A percentile compares a stretch with the other conserved stretches of the same genome.
Conservation (phyloP, 2,329 filamentous ascomycete species). For the Pestalotiopsis sp. region DNA sequence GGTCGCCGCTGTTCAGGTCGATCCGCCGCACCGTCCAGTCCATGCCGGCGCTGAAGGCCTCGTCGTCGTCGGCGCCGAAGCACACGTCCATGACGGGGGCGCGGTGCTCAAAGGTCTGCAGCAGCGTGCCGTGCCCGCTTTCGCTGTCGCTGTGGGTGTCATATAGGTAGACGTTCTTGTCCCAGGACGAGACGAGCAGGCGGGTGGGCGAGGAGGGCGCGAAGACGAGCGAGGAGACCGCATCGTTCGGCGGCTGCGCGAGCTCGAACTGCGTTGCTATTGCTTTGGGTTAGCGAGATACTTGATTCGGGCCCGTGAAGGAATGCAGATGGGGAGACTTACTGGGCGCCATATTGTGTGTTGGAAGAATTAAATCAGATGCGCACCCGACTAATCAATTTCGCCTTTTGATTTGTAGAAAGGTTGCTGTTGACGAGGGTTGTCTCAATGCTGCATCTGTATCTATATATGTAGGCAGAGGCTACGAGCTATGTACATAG, state of each 20-base stretch:
- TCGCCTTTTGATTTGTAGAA: background rate
- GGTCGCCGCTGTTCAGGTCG: slow-evolving; percentile 69
- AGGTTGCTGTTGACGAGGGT: background rate
- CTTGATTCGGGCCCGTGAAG: slow-evolving; percentile 18
- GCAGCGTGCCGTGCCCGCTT: slow-evolving; percentile 57
- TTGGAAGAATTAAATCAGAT: background rate
- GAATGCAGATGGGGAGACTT: background rate
- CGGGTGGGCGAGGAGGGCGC: slow-evolving; percentile 73
- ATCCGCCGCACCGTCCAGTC: slow-evolving; percentile 82
- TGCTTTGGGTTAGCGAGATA: background rate
- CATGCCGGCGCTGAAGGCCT: slow-evolving; percentile 83
- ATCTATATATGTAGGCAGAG: background rate
- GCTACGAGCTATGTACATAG: background rate
- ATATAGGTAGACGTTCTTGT: slow-evolving; percentile 88
- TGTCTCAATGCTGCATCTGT: background rate
- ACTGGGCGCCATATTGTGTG: slow-evolving; percentile 25
- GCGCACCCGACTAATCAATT: background rate
- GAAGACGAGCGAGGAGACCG: slow-evolving; percentile 84
- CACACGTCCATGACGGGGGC: slow-evolving; percentile 89
- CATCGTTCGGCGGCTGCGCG: slow-evolving; percentile 78
- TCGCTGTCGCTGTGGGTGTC: slow-evolving; percentile 53
- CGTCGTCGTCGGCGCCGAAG: slow-evolving; percentile 79
- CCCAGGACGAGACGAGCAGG: slow-evolving; percentile 93
- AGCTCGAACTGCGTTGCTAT: slow-evolving; percentile 78
- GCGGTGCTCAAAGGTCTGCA: slow-evolving; percentile 75